A percentile compares a stretch with the other conserved stretches of the same genome.
Conservation (phyloP, 208 protist species). For the Crithidia thermophila region DNA sequence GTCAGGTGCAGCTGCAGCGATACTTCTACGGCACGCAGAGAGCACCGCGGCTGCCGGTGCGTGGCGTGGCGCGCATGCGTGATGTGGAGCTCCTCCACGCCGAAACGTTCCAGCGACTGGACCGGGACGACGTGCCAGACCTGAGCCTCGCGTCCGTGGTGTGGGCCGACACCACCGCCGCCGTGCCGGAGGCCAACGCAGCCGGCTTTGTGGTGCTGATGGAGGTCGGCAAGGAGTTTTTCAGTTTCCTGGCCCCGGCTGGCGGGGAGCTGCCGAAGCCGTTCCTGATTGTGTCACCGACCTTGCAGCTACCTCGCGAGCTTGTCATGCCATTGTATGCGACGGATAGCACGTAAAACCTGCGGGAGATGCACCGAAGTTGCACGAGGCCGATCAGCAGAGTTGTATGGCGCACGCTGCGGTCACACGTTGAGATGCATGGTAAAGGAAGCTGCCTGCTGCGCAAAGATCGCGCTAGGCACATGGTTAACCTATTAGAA, state of each 20-base stretch:
- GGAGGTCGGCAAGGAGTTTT: constrained; percentile 73
- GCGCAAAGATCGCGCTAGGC: too few relatives aligned
- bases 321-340: constrained; percentile 51
- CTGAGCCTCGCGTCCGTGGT: constrained; percentile 67
- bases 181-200: constrained; percentile 62
- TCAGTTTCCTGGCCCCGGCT: constrained; percentile 76
- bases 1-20: constrained; percentile 44
- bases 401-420: too few relatives aligned
- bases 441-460: too few relatives aligned
- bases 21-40: constrained; percentile 79
- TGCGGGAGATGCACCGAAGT: too few relatives aligned
- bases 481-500: too few relatives aligned
- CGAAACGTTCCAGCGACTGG: constrained; percentile 53
- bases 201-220: constrained; percentile 80
- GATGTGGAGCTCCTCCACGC: constrained; percentile 79
- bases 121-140: constrained; percentile 51
- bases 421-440: too few relatives aligned
- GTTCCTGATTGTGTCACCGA: constrained; percentile 77
- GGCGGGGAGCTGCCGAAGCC: constrained; percentile 69
- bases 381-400: too few relatives aligned
- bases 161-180: constrained; percentile 64
- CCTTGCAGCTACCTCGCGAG: constrained; percentile 51
- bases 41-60: constrained; percentile 54
- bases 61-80: constrained; percentile 53
- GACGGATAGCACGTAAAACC: constrained; percentile 3